Base-by-base conservation (phyloP, 768 basidiomycete species). In the Tylopilus balloui region DNA sequence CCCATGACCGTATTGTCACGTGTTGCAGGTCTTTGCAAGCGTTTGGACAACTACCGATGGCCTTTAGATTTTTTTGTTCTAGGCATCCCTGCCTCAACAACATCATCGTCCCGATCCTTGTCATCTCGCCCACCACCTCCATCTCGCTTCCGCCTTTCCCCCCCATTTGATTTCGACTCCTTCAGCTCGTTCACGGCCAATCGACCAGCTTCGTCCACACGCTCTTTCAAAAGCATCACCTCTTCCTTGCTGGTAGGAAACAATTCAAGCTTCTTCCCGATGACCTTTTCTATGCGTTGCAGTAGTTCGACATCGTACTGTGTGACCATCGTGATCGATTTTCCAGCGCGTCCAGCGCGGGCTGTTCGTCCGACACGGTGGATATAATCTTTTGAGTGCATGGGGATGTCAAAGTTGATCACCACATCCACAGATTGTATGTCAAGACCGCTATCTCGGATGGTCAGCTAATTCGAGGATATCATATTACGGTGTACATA, bases 331-430 rank as follows among this genome's bases (percentile, higher is more conserved):
- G 94, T 96, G 60, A 99, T 88, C 1, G 91, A 86, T 72, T 97
- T 97, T 37, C 96, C 96, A 2, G 92, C 83, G 36, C 96, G 82
- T n/a, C 96, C 96, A 3, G 96, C 96, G 63, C 96, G 87, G 6
- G 96, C 96, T 27, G 96, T 99, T 48, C 96, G 83, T 32, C 96
- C 96, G 10, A 99, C 96, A 37, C 96, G 84, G 65, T 99, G 96
- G 42, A 99, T 96, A 69, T 99, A 99, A 67, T 98, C 96, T 73
- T 99, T 98, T 14, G 94, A 97, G 66, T 98, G 91, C 1, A 91
- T 91, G 1, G 96, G 96, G 54, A 97, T 87, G 67, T 96, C 94
- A 67, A 91, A 99, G 70, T 99, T 99, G 69, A 99, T 90, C 49
- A 99, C 94, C 29, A 94, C 74, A 63, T 99, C 96, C 32, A 99